Evolutionary conservation across 2,329 filamentous ascomycete species (phyloP), one percentile per base, ranked within the genome.

Genomic region (Sporothrix humicola): DNA sequence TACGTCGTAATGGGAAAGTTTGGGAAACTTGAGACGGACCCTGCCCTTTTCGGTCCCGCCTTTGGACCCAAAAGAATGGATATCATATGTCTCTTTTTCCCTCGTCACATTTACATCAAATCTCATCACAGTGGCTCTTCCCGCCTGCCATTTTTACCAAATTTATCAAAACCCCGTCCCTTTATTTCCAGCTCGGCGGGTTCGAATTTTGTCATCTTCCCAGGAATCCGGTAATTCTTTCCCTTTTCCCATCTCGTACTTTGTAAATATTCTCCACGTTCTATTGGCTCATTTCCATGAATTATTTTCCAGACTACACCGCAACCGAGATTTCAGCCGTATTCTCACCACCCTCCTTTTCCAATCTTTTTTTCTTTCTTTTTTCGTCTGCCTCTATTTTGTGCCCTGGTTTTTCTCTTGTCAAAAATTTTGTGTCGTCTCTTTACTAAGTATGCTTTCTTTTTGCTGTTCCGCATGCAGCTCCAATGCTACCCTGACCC

Each of bases 241-340:
- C 46, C 61, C 13, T 20, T 20, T 12, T 26, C 5, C 20, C 8
- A 12, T 13, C 61, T n/a, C n/a, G 17, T 13, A n/a, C n/a, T 54
- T 10, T 56, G 20, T 48, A 48, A 13, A 4, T 42, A 5, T 1
- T n/a, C 15, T 4, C 37, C 42, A 26, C 2, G 42, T 48, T 9
- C 46, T 42, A 65, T 65, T 66, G 42, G 42, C 48, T 10, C 42
- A 48, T 8, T 48, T 44, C n/a, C 10, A 44, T 10, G 42, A 37
- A 48, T 65, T 9, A 3, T n/a, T 42, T 42, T 20, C 37, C n/a
- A 46, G 12, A 17, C 42, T 66, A 48, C 42, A 20, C 61, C 42
- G n/a, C 42, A 66, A 48, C 31, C 8, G 46, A 26, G 42, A 26
- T 7, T 66, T 66, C 61, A 66, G 61, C 61, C 42, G 61, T 66